Evolutionary conservation across 164 flowering plant genomes (phyloP), one percentile per base, ranked within the genome.

Genomic region (Vitis cinerea): DNA sequence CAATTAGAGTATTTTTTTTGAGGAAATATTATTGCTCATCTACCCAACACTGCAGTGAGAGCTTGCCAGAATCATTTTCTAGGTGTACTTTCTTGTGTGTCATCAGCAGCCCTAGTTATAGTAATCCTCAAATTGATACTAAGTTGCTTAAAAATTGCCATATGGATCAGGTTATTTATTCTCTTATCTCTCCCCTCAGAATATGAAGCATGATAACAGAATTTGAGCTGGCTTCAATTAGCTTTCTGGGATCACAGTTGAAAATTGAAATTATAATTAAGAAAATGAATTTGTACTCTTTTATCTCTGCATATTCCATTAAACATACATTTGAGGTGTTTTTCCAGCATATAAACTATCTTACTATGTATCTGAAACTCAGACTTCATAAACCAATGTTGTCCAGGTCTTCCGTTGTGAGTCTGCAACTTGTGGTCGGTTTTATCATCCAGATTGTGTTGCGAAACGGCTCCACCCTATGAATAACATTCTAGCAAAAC

Each of bases 371-470:
- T 29, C 63, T 17, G 29, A 14, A 63, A 63, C 53, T 60, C 50
- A 23, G 27, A 17, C 50, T 66, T 62, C 30, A 14, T 57, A 58
- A 4, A 23, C 51, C 16, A 12, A 3, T 56, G 48, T 14, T 57
- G 63, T 70, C 30, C 79, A 87, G 94, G 97, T 88, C 44, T 89
- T 89, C 65, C 75, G 63, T n/a, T 91, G 94, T 82, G 76, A 69
- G 37, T 72, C 79, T 63, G 90, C 87, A 61, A 84, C 84, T 10
- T 91, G 94, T 73, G 94, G 94, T 12, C 84, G 73, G 65, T 89
- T 86, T 68, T 91, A 85, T 74, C 94, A 91, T 75, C 89, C 92
- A 30, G 49, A 69, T 15, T 88, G 97, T 77, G 85, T 83, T 56
- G 83, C 88, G 10, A 75, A 78, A 64, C 68, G 77, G 64, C 76